Conservation (phyloP, 2,329 filamentous ascomycete genomes). For the Lojkania enalia region DNA sequence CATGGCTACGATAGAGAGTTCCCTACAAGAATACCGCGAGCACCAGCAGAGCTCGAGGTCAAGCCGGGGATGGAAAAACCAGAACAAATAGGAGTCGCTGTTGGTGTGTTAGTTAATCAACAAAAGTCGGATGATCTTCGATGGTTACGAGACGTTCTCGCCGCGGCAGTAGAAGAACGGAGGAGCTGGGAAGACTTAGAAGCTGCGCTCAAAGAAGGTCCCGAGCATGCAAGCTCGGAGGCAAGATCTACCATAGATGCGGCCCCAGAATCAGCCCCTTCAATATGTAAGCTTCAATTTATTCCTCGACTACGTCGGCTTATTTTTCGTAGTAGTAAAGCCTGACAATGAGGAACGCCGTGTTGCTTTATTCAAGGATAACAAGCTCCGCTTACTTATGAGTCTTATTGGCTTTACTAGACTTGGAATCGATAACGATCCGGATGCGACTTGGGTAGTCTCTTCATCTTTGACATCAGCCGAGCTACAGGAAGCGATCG, state of each 20-base stretch:
- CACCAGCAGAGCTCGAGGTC: conserved; percentile 82
- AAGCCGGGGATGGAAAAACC: conserved; percentile 67
- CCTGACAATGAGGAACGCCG: conserved; percentile 68
- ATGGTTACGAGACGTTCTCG: conserved; percentile 78
- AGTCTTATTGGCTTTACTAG: conserved; percentile 72
- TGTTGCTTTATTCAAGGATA: conserved; percentile 83
- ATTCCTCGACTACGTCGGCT: conserved; percentile 5
- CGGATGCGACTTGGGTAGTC: conserved; percentile 77
- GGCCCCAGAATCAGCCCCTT: conserved; percentile 44
- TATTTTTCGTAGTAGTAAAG: conserved; percentile 39
- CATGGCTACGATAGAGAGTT: conserved; percentile 86
- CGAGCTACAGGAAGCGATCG: conserved; percentile 68
- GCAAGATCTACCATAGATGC: conserved; percentile 33
- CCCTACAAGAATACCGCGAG: conserved; percentile 63
- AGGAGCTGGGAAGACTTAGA: conserved; percentile 76
- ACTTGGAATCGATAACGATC: conserved; percentile 68
- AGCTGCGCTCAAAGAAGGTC: conserved; percentile 59
- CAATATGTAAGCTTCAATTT: conserved; percentile 44
- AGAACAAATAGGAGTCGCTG: conserved; percentile 76
- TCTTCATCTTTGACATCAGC: conserved; percentile 67
- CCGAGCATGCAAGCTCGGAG: conserved; percentile 40
- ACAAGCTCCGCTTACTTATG: conserved; percentile 83
- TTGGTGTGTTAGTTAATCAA: conserved; percentile 78
- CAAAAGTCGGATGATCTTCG: conserved; percentile 73
- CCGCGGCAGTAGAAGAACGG: conserved; percentile 70